phyloP scores from a whole-genome alignment of 2,329 filamentous ascomycete genomes.

The Fusarium chuoi region DNA sequence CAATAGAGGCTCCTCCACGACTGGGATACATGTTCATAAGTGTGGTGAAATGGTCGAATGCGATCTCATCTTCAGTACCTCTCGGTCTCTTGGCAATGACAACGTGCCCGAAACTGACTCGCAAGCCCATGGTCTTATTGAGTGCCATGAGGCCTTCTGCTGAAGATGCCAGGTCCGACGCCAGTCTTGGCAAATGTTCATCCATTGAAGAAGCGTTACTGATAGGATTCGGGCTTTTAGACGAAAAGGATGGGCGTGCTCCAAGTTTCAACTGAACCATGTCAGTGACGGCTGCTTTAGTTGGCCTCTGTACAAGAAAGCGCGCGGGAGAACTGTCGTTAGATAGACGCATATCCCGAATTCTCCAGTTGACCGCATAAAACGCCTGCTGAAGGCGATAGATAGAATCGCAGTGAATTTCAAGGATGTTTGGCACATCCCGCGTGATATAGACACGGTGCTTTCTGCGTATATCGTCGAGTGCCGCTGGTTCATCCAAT shows the following conservation, averaged over 20 bases:
- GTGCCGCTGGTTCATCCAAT: conserved; percentile 33
- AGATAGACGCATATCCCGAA: conserved; percentile 48
- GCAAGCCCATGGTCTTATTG: conserved; percentile 44
- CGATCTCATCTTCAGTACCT: conserved; percentile 33
- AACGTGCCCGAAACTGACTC: conserved; percentile 48
- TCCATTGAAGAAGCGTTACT: conserved; percentile 27
- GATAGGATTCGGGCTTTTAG: neutral
- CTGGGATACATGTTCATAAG: conserved; percentile 43
- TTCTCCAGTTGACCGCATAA: conserved; percentile 44
- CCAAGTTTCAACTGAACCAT: conserved; percentile 40
- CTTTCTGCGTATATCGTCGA: conserved; percentile 45
- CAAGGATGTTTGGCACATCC: conserved; percentile 39
- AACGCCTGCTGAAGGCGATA: conserved; percentile 44
- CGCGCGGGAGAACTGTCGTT: conserved; percentile 37
- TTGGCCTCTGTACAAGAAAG: conserved; percentile 46
- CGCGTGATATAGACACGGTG: conserved; percentile 48
- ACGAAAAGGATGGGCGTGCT: conserved; percentile 38
- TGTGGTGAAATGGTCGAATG: conserved; percentile 40
- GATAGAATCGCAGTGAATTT: conserved; percentile 40
- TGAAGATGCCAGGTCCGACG: conserved; percentile 29
- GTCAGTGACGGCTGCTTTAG: conserved; percentile 10
- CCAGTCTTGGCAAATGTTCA: conserved; percentile 34
- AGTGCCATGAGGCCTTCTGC: conserved; percentile 42
- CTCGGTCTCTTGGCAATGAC: conserved; percentile 43
- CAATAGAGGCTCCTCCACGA: conserved; percentile 46